Conservation (phyloP, 2,329 filamentous ascomycete species). For the Cercospora zeae-maydis region DNA sequence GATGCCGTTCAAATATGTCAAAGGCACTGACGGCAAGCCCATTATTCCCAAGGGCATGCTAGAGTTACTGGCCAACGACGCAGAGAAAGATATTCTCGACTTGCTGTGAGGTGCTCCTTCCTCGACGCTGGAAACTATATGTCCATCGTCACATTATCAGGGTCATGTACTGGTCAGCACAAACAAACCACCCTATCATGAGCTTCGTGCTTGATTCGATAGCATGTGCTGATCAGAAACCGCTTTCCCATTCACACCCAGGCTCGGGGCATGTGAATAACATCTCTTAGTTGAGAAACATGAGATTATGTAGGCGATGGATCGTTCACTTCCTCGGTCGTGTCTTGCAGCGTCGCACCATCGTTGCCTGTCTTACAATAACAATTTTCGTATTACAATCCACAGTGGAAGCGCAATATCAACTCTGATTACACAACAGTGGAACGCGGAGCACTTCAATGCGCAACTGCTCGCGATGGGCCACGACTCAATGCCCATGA, state of each 20-base stretch:
- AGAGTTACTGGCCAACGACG: conserved; percentile 87
- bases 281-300: neutral
- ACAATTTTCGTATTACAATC: neutral
- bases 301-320: neutral
- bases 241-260: neutral
- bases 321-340: neutral
- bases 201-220: neutral
- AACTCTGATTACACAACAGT: neutral
- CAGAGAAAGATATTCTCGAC: conserved; percentile 86
- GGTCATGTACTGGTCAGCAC: neutral
- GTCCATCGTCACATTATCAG: neutral
- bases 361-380: neutral
- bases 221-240: neutral
- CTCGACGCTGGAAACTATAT: neutral
- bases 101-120: conserved; percentile 56
- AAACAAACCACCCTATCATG: neutral
- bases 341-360: neutral
- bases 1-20: conserved; percentile 98
- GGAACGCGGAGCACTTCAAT: neutral
- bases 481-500: neutral
- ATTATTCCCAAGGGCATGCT: conserved; percentile 98
- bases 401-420: neutral
- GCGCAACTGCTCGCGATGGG: neutral
- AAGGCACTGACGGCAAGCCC: conserved; percentile 63
- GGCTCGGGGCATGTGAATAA: neutral